Conservation (phyloP, 2,329 filamentous ascomycete species). For the Lasiodiplodia theobromae region DNA sequence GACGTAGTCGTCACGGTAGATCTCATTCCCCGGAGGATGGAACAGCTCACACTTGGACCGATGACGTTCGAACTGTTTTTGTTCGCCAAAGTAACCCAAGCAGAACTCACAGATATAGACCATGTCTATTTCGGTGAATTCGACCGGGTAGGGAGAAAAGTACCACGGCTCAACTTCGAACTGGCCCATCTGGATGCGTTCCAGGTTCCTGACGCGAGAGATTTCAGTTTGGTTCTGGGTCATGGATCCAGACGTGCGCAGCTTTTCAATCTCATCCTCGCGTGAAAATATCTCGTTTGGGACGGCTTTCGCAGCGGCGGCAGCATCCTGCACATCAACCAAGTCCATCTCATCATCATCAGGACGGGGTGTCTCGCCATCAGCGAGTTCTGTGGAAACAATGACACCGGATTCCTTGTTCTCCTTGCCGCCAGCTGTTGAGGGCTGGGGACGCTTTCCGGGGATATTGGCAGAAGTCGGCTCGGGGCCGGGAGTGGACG, state of each 20-base stretch:
- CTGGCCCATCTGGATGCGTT: constrained; percentile 91
- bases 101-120: constrained; percentile 99
- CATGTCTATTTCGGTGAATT: constrained; percentile 85
- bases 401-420: constrained; percentile 60
- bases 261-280: constrained; percentile 94
- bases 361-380: constrained; percentile 56
- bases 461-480: constrained; percentile 58
- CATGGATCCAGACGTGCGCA: constrained; percentile 95
- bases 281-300: constrained; percentile 69
- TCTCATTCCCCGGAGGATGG: constrained; percentile 96
- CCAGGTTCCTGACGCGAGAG: constrained; percentile 92
- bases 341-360: constrained; percentile 62
- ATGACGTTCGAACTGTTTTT: constrained; percentile 83
- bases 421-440: constrained; percentile 67
- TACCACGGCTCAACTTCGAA: constrained; percentile 97
- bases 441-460: constrained; percentile 56
- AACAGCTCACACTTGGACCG: constrained; percentile 87
- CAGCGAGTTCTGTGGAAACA: constrained; percentile 54
- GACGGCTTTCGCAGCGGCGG: constrained; percentile 60
- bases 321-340: constrained; percentile 60
- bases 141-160: constrained; percentile 94
- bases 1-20: constrained; percentile 92
- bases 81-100: constrained; percentile 84
- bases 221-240: constrained; percentile 98
- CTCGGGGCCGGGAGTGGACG: constrained; percentile 64